phyloP scores from a whole-genome alignment of 2,329 filamentous ascomycete species.

The Colletotrichum spaethianum region DNA sequence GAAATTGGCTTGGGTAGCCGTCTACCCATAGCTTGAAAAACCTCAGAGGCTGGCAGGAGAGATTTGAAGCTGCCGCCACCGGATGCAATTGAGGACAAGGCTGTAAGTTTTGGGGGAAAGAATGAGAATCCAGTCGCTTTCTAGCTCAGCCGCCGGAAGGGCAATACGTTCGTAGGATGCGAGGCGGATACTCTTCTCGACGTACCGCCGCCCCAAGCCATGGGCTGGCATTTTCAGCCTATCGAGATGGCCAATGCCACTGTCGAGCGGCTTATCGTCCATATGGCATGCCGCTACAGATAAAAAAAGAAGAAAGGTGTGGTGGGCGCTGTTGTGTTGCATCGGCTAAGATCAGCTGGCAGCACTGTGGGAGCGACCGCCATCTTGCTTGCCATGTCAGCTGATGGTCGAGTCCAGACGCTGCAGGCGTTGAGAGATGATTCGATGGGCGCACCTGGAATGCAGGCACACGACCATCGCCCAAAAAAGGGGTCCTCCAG shows the following conservation, averaged over 20 bases:
- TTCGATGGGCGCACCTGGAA: background rate
- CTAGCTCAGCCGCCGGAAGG: background rate
- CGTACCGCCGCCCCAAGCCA: background rate
- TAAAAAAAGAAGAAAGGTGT: background rate
- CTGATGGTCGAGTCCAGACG: background rate
- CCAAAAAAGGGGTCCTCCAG: slow-evolving; percentile 18
- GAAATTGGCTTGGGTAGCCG: background rate
- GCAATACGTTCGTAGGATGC: background rate
- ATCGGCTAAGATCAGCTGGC: background rate
- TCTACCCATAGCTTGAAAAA: background rate
- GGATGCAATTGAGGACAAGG: background rate
- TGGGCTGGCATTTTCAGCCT: slow-evolving; percentile 1
- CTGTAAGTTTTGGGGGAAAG: background rate
- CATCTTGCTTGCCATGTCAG: background rate
- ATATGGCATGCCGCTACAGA: background rate
- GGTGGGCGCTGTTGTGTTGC: background rate
- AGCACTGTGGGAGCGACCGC: background rate
- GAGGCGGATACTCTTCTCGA: background rate
- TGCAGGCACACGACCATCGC: slow-evolving; percentile 14
- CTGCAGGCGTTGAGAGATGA: background rate
- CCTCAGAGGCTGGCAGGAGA: background rate
- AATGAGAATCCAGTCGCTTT: background rate
- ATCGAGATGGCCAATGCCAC: slow-evolving; percentile 9
- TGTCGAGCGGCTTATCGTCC: background rate
- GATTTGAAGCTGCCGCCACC: background rate